Percentiles rank a stretch among this genome's conserved stretches.
phyloP scores from a whole-genome alignment of 306 rosid genomes.

The Cicer yamashitae region DNA sequence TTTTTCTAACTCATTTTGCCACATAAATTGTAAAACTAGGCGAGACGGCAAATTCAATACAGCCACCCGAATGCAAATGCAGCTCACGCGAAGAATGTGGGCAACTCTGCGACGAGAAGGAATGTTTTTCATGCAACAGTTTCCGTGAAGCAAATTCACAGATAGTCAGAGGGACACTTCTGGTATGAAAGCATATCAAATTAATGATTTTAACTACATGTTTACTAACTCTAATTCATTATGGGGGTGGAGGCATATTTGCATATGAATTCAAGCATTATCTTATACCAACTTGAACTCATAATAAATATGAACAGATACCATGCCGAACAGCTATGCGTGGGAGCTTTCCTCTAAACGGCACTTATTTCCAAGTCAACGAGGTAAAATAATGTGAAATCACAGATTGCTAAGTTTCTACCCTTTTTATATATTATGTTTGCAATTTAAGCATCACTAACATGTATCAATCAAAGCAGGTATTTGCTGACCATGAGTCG shows the following conservation, averaged over 20 bases:
- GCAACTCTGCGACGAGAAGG: conserved; percentile 71
- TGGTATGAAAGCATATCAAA: conserved; percentile 64
- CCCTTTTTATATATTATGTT: conserved; percentile 31
- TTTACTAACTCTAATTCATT: conserved; percentile 5
- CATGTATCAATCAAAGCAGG: conserved; percentile 47
- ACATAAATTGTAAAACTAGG: conserved; percentile 62
- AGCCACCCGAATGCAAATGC: conserved; percentile 83
- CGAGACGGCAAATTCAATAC: conserved; percentile 86
- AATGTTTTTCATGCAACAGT: conserved; percentile 89
- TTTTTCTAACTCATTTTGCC: conserved; percentile 41
- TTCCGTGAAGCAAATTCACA: conserved; percentile 77
- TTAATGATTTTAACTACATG: conserved; percentile 16
- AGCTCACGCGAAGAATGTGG: conserved; percentile 65
- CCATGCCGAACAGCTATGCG: conserved; percentile 96
- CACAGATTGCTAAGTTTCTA: conserved; percentile 20
- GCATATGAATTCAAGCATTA: conserved; percentile 32
- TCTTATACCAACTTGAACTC: conserved; percentile 40
- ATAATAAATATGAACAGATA: conserved; percentile 62
- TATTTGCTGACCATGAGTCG: conserved; percentile 67
- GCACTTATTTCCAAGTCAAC: conserved; percentile 96
- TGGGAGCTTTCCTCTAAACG: conserved; percentile 95
- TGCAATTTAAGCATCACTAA: conserved; percentile 37
- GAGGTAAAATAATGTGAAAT: conserved; percentile 62
- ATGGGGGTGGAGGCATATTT: conserved; percentile 12
- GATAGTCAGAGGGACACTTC: conserved; percentile 83